Evolutionary conservation across 306 rosid species (phyloP).

Genomic region (Trichosanthes cucumerina): DNA sequence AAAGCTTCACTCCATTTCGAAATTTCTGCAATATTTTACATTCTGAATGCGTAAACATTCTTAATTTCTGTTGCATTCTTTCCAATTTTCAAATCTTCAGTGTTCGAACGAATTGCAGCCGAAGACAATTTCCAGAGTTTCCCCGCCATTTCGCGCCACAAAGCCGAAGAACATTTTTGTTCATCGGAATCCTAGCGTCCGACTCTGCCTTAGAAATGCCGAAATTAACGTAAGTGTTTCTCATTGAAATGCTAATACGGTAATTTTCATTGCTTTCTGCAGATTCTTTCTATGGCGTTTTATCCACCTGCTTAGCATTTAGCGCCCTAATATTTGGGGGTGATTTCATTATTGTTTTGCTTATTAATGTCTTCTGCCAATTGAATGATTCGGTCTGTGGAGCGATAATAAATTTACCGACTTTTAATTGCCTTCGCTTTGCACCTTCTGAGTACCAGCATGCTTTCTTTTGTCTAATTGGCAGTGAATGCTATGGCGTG

Average conservation of each 20-base stretch:
- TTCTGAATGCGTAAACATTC: not conserved
- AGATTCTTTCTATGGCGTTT: not conserved
- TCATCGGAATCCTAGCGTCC: conserved; percentile 13
- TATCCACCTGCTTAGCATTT: not conserved
- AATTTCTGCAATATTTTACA: not conserved
- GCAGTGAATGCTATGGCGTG: not conserved
- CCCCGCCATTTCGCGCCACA: conserved; percentile 14
- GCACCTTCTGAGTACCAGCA: not conserved
- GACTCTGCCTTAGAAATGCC: conserved; percentile 21
- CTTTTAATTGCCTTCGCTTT: not conserved
- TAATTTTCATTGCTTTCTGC: not conserved
- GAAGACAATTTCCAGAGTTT: conserved; percentile 8
- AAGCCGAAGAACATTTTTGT: conserved; percentile 5
- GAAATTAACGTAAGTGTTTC: conserved; percentile 23
- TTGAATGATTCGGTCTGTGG: not conserved
- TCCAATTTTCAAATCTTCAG: not conserved
- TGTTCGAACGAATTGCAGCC: conserved; percentile 13
- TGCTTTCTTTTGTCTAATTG: not conserved
- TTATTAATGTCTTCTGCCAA: not conserved
- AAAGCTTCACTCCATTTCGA: not conserved
- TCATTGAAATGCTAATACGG: not conserved
- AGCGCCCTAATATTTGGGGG: not conserved
- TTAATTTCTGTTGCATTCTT: not conserved
- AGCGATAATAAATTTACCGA: not conserved
- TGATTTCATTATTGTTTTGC: not conserved